Evolutionary conservation across 1,139 yeast genomes (phyloP), one percentile per base, ranked within the genome.

Genomic region (Wickerhamiella infanticola): DNA sequence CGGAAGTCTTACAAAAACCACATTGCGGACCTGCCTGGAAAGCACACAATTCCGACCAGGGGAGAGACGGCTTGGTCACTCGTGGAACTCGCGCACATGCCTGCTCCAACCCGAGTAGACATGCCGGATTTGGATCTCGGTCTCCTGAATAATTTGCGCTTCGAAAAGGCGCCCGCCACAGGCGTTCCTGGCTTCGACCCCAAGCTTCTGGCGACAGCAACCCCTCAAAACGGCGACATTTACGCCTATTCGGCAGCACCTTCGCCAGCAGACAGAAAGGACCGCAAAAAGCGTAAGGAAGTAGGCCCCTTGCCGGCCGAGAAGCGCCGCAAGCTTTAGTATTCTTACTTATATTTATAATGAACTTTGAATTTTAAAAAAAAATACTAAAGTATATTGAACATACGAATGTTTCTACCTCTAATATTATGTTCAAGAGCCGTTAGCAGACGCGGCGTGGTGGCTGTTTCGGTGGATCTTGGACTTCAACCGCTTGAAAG

Each of bases 1-100:
- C 73, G 98, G 56, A 90, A 90, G 63, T 84, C 95, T 0, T 90
- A 88, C 65, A 90, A 88, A 62, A 86, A 86, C 54, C 97, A 88
- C 59, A 81, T 90, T 18, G 71, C 73, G 35, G 96, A 88, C 55
- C 67, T 90, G 36, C 83, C 95, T 0, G 96, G 96, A 1, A 75
- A 58, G 72, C 81, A 45, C 62, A 77, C 47, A 67, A 82, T 48
- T 66, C 77, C 62, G 72, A 79, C 43, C 60, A 45, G 47, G 1
- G 67, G 49, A 18, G 55, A 52, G 38, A 49, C 58, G 5, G 53
- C 53, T n/a, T 58, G 60, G 52, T 55, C 63, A 8, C 51, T 63
- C 18, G 47, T 59, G 37, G 57, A 58, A 26, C 47, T 61, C 37
- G 61, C 62, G 5, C 47, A 61, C 43, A 52, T 57, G 47, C 62